A percentile compares a stretch with the other conserved stretches of the same genome.
phyloP scores from a whole-genome alignment of 2,329 filamentous ascomycete genomes.

The Mycosphaerella sp. region DNA sequence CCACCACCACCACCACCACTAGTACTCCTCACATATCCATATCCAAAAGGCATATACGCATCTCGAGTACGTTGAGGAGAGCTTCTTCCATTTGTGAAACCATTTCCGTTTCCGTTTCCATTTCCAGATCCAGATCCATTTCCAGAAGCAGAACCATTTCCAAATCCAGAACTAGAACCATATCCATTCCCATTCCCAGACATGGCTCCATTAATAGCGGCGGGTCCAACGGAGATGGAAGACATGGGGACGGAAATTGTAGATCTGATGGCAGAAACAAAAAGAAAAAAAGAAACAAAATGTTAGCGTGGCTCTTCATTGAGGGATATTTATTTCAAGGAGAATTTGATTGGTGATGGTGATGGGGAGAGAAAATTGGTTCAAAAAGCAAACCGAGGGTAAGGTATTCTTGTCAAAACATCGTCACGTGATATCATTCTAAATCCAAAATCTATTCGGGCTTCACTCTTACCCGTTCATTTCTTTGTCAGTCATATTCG shows the following conservation, averaged over 20 bases:
- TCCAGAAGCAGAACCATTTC: too few species aligned
- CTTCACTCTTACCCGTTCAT: conserved; percentile 9
- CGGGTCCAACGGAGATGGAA: too few species aligned
- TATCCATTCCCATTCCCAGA: too few species aligned
- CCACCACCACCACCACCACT: conserved; percentile 6
- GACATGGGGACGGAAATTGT: not conserved
- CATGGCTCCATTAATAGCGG: too few species aligned
- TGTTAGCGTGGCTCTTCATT: not conserved
- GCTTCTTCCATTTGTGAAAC: conserved; percentile 20
- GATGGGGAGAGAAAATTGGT: not conserved
- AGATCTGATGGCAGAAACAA: not conserved
- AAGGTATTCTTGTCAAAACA: too few species aligned
- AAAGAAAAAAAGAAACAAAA: not conserved
- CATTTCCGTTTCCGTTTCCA: not conserved
- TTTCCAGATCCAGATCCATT: too few species aligned
- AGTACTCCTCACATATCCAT: conserved; percentile 30
- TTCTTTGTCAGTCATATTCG: conserved; percentile 17
- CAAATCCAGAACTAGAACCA: too few species aligned
- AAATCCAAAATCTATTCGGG: too few species aligned
- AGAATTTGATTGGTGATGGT: not conserved
- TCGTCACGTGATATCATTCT: not conserved
- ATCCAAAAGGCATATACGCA: conserved; percentile 34
- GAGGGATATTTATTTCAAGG: too few species aligned
- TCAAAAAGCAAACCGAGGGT: too few species aligned
- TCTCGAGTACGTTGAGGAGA: conserved; percentile 29